These are phyloP conservation scores for Dianthus caryophyllus DNA, from an alignment of 148 eudicot genomes.

Conservation along the genomic window DNA sequence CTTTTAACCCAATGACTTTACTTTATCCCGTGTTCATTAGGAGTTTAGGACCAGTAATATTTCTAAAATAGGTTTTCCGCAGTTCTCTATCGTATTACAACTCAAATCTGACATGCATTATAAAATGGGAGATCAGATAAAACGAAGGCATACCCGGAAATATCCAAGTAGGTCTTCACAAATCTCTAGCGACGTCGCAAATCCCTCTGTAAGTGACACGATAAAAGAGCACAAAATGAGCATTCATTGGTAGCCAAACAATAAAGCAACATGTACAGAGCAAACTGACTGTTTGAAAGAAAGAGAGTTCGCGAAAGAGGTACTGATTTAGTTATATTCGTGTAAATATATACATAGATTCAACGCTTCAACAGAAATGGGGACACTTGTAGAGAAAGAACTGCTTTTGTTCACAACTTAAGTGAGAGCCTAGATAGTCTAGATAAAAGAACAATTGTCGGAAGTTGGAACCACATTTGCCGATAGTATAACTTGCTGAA, in stretches of 20 bases:
- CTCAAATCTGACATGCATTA: not conserved
- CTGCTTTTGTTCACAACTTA: not conserved
- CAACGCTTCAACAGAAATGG: not conserved
- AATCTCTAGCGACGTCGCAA: constrained; percentile 32
- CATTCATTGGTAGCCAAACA: not conserved
- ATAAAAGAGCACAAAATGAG: constrained; percentile 7
- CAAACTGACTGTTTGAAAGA: not conserved
- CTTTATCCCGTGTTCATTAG: not conserved
- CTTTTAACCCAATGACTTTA: not conserved
- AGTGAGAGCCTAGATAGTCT: not conserved
- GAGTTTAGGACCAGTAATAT: not conserved
- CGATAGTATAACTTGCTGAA: not conserved
- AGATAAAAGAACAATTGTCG: not conserved
- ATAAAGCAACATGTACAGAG: not conserved
- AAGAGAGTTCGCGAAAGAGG: not conserved
- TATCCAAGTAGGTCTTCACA: not conserved
- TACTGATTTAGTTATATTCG: too few relatives aligned
- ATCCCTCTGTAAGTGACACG: constrained; percentile 26
- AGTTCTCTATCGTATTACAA: not conserved
- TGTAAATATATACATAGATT: not conserved
- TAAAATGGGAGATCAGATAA: not conserved
- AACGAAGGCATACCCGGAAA: constrained; percentile 18
- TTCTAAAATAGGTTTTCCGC: not conserved
- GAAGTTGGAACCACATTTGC: too few relatives aligned
- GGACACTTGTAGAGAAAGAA: not conserved